These are phyloP conservation scores for Medicago arabica DNA, from an alignment of 306 rosid species.

Conservation along the genomic window DNA sequence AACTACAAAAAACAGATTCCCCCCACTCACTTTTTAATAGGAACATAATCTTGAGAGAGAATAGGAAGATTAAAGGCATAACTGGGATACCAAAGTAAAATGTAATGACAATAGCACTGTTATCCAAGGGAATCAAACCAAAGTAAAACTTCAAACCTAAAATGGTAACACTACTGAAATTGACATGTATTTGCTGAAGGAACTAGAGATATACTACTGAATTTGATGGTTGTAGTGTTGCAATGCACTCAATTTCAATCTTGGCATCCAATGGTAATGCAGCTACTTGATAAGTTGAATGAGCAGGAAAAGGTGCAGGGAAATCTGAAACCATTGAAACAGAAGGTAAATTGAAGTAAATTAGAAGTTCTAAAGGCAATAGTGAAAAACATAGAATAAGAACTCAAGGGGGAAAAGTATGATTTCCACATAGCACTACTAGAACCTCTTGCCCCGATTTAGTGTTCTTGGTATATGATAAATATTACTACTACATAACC, in stretches of 20 bases:
- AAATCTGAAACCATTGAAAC: constrained; percentile 60
- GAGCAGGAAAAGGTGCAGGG: constrained; percentile 83
- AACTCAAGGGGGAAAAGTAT: no score
- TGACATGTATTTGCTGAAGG: constrained; percentile 3
- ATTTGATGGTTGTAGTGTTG: constrained; percentile 52
- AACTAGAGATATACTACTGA: background rate
- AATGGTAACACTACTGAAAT: no score
- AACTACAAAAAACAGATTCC: background rate
- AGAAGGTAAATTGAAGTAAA: background rate
- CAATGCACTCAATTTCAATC: constrained; percentile 95
- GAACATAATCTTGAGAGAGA: background rate
- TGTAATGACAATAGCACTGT: background rate
- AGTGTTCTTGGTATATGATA: no score
- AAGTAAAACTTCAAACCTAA: background rate
- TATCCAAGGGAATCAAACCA: background rate
- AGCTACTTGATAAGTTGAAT: constrained; percentile 86
- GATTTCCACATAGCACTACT: no score
- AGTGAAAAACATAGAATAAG: background rate
- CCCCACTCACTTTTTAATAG: background rate
- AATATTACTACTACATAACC: no score
- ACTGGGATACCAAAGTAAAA: no score
- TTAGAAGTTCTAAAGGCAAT: background rate
- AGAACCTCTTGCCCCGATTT: no score
- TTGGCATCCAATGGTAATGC: constrained; percentile 88
- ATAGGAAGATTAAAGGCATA: no score